Evolutionary conservation across 225 moss, liverwort and hornwort species (phyloP).

Genomic region (Climacium dendroides): DNA sequence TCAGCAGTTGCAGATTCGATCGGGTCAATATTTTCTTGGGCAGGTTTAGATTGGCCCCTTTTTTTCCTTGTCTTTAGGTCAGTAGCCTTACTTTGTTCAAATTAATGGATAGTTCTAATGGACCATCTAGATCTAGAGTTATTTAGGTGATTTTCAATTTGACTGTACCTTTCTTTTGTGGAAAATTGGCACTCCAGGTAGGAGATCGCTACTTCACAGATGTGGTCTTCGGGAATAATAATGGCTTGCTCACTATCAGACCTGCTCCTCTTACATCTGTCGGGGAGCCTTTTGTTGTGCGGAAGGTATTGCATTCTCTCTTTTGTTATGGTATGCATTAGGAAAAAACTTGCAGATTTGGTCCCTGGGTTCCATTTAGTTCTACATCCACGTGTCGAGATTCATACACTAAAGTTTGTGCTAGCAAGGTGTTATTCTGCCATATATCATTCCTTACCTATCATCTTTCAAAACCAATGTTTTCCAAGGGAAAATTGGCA

Average conservation of each 20-base stretch:
- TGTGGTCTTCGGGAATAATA: conserved; percentile 72
- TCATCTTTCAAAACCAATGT: neutral
- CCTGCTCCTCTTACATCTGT: conserved; percentile 54
- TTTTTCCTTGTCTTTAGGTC: neutral
- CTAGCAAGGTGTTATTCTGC: neutral
- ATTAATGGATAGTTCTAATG: neutral
- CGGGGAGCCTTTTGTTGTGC: conserved; percentile 73
- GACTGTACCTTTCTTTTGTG: neutral
- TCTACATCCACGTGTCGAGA: neutral
- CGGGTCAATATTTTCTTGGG: neutral
- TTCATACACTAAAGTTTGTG: neutral
- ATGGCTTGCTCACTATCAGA: conserved; percentile 77
- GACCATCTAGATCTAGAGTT: neutral
- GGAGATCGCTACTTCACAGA: conserved; percentile 94
- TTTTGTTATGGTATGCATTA: neutral
- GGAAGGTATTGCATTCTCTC: conserved; percentile 33
- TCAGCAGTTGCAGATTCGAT: neutral
- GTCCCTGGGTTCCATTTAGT: neutral
- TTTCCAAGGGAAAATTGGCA: neutral
- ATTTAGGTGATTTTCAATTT: neutral
- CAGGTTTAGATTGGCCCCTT: neutral
- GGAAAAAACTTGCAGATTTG: neutral
- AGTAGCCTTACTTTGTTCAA: neutral
- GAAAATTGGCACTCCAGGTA: conserved; percentile 29
- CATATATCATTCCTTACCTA: neutral